Evolutionary conservation across 108 stramenopile species (phyloP).

Genomic region (Nitzschia putrida): DNA sequence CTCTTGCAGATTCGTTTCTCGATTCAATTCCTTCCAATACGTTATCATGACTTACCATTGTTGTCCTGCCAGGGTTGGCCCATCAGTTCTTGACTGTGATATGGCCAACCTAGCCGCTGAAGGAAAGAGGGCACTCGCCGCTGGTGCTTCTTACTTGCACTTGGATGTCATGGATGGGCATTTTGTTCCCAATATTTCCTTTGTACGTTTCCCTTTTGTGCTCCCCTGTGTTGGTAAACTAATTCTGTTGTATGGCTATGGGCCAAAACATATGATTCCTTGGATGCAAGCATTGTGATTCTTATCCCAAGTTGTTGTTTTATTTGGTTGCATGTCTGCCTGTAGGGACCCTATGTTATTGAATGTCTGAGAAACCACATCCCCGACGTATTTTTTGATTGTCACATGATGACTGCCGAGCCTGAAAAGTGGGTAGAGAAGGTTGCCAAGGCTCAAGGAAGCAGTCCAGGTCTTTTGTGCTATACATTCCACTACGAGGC

Average conservation of each 20-base stretch:
- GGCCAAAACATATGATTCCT: too few relatives aligned
- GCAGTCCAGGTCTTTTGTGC: conserved; percentile 34
- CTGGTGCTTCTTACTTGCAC: conserved; percentile 63
- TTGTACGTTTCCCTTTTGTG: conserved; percentile 23
- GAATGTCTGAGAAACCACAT: conserved; percentile 63
- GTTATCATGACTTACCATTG: conserved; percentile 31
- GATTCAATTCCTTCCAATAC: too few relatives aligned
- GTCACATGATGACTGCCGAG: conserved; percentile 90
- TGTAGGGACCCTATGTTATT: conserved; percentile 59
- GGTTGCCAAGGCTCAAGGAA: conserved; percentile 78
- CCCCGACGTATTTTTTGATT: conserved; percentile 69
- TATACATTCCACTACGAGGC: conserved; percentile 88
- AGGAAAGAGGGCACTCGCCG: conserved; percentile 62
- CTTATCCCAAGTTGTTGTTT: too few relatives aligned
- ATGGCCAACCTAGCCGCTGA: conserved; percentile 75
- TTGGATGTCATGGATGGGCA: conserved; percentile 87
- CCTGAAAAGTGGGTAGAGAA: conserved; percentile 88
- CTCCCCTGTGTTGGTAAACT: background rate
- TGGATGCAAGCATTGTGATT: too few relatives aligned
- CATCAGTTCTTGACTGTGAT: conserved; percentile 85
- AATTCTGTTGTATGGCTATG: too few relatives aligned
- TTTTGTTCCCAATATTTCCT: conserved; percentile 79
- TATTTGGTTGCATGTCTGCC: background rate
- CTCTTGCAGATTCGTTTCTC: too few relatives aligned
- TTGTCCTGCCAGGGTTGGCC: conserved; percentile 50